Conservation (phyloP, 2,329 filamentous ascomycete genomes). For the Lachnellula willkommii region DNA sequence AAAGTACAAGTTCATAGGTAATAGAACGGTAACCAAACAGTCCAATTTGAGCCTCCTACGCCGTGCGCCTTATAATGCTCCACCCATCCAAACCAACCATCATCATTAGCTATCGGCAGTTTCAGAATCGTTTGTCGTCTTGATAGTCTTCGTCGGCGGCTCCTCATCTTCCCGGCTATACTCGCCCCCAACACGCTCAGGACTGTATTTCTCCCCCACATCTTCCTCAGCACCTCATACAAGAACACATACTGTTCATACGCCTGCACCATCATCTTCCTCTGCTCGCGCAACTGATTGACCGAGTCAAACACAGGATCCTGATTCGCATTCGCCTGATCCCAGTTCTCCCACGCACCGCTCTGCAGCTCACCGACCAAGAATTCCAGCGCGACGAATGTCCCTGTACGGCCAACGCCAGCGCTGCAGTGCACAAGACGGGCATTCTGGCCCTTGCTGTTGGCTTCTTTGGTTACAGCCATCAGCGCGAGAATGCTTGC, state of each 20-base stretch:
- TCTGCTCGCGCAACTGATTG: conserved; percentile 74
- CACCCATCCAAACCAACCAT: no score
- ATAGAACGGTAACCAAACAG: no score
- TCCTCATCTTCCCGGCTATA: conserved; percentile 3
- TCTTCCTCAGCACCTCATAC: conserved; percentile 75
- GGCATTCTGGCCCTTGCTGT: conserved; percentile 55
- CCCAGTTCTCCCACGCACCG: conserved; percentile 46
- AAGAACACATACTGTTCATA: conserved; percentile 81
- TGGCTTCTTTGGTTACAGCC: conserved; percentile 57
- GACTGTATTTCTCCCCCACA: conserved; percentile 60
- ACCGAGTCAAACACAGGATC: conserved; percentile 78
- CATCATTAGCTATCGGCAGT: no score
- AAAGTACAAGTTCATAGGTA: no score
- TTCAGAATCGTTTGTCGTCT: conserved; percentile 9
- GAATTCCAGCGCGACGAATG: conserved; percentile 94
- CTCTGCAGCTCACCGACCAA: conserved; percentile 75
- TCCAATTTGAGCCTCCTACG: no score
- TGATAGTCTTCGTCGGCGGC: background rate
- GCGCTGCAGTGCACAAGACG: conserved; percentile 85
- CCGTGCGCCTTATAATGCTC: no score
- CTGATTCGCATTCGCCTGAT: conserved; percentile 34
- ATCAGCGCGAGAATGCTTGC: conserved; percentile 65
- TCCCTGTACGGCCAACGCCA: conserved; percentile 88
- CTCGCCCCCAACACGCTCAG: conserved; percentile 24
- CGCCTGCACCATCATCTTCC: conserved; percentile 93